Percentiles rank a stretch among this genome's conserved stretches.
These are phyloP conservation scores for Aspergillus candidus DNA, from an alignment of 2,329 filamentous ascomycete species.

Conservation along the genomic window DNA sequence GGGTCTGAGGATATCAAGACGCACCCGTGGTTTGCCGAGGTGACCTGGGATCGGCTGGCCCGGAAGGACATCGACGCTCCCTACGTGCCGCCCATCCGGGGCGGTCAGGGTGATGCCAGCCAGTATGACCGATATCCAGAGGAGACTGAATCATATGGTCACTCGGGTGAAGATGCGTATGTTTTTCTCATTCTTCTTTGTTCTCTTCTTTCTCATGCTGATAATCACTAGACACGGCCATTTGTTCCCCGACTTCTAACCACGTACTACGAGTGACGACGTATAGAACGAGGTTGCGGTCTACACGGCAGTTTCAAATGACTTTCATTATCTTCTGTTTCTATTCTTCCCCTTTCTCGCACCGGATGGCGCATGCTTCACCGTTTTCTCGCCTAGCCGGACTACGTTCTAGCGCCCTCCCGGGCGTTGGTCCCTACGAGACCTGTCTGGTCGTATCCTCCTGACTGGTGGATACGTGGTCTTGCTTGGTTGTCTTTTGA, in stretches of 20 bases:
- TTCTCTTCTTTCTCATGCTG: constrained; percentile 1
- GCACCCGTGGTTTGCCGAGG: constrained; percentile 93
- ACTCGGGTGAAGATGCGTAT: constrained; percentile 74
- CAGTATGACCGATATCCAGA: constrained; percentile 98
- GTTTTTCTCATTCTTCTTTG: constrained; percentile 38
- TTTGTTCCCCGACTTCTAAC: constrained; percentile 69
- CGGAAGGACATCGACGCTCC: constrained; percentile 98
- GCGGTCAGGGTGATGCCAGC: constrained; percentile 88
- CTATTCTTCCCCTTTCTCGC: too few relatives aligned
- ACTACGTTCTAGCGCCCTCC: neutral
- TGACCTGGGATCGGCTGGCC: constrained; percentile 91
- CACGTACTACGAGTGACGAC: constrained; percentile 27
- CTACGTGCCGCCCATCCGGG: constrained; percentile 92
- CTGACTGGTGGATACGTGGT: constrained; percentile 4
- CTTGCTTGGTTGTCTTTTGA: constrained; percentile 8
- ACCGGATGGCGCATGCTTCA: too few relatives aligned
- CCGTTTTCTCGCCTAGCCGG: neutral
- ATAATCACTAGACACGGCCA: constrained; percentile 53
- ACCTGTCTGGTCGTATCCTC: neutral
- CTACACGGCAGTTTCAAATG: too few relatives aligned
- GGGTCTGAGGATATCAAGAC: constrained; percentile 90
- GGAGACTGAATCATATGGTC: constrained; percentile 87
- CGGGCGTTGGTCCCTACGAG: neutral
- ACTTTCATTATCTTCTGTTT: too few relatives aligned
- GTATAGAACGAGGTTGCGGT: neutral